Conservation (phyloP, 1,139 yeast species). For the Taphrina betulina region DNA sequence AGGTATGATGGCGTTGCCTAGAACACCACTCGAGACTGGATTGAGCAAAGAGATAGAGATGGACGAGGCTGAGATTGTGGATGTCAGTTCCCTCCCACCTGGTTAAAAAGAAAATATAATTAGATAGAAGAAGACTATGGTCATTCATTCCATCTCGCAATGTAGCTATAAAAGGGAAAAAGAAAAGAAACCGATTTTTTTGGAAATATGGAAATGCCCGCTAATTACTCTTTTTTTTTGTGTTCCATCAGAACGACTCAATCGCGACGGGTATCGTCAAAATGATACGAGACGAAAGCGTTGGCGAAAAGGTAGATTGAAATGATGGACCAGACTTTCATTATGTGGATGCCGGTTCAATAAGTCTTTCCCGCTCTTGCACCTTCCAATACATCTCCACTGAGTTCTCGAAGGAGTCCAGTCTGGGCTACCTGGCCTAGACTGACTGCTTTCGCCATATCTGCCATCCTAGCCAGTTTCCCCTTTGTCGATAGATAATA, state of each 20-base stretch:
- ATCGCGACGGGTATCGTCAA: too few species aligned
- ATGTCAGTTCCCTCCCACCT: conserved; percentile 65
- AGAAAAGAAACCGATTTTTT: too few species aligned
- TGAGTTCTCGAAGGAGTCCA: conserved; percentile 23
- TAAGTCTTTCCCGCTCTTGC: conserved; percentile 27
- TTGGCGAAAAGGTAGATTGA: too few species aligned
- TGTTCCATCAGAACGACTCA: too few species aligned
- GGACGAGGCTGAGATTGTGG: conserved; percentile 62
- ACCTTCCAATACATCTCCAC: conserved; percentile 27
- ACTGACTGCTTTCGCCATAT: conserved; percentile 22
- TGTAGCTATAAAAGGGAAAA: conserved; percentile 27
- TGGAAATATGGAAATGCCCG: too few species aligned
- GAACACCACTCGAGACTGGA: conserved; percentile 74
- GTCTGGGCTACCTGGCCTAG: conserved; percentile 29
- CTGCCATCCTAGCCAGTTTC: conserved; percentile 25
- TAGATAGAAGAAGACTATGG: not conserved
- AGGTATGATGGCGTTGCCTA: conserved; percentile 97
- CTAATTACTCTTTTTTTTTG: too few species aligned
- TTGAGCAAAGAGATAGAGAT: conserved; percentile 52
- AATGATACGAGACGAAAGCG: too few species aligned
- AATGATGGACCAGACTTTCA: too few species aligned
- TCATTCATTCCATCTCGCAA: conserved; percentile 11
- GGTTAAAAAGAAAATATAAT: too few species aligned
- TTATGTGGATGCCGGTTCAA: too few species aligned
- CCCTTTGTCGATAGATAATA: conserved; percentile 28